Conservation (phyloP, 192 early-diverging fungal genomes). For the Coemansia sp. region DNA sequence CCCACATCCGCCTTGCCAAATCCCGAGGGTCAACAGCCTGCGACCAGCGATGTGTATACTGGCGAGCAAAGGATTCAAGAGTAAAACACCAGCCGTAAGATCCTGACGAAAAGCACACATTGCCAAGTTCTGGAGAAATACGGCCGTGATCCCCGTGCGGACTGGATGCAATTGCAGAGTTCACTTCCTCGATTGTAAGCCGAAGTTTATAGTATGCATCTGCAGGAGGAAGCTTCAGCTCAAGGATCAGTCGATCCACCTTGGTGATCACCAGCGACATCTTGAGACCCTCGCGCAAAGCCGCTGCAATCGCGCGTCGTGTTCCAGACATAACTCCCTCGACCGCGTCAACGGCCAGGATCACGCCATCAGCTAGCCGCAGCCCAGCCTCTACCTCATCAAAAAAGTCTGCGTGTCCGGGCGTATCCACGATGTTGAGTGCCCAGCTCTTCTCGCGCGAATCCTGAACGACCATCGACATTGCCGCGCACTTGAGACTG, state of each 20-base stretch:
- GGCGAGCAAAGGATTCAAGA: constrained; percentile 85
- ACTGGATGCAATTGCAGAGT: constrained; percentile 65
- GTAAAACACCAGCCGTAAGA: constrained; percentile 94
- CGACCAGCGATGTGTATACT: constrained; percentile 82
- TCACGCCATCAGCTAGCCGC: constrained; percentile 86
- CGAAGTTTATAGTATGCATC: constrained; percentile 97
- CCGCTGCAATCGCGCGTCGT: constrained; percentile 79
- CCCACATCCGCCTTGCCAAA: constrained; percentile 94
- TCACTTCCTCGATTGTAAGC: constrained; percentile 96
- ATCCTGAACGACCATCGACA: constrained; percentile 88
- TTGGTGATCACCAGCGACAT: constrained; percentile 96
- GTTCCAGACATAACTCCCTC: constrained; percentile 98
- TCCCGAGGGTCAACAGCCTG: constrained; percentile 60
- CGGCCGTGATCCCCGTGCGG: constrained; percentile 41
- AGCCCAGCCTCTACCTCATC: constrained; percentile 90
- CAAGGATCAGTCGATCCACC: constrained; percentile 95
- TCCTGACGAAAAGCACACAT: constrained; percentile 92
- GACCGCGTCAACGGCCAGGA: constrained; percentile 91
- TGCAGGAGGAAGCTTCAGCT: constrained; percentile 92
- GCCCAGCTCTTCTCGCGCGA: constrained; percentile 84
- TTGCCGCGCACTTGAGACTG: constrained; percentile 91
- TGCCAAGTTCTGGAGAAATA: constrained; percentile 91
- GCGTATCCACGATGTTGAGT: constrained; percentile 91
- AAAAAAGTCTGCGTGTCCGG: constrained; percentile 94
- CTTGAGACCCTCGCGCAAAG: constrained; percentile 74